phyloP scores from a whole-genome alignment of 192 early-diverging fungal genomes.

The Backusella australiensis region DNA sequence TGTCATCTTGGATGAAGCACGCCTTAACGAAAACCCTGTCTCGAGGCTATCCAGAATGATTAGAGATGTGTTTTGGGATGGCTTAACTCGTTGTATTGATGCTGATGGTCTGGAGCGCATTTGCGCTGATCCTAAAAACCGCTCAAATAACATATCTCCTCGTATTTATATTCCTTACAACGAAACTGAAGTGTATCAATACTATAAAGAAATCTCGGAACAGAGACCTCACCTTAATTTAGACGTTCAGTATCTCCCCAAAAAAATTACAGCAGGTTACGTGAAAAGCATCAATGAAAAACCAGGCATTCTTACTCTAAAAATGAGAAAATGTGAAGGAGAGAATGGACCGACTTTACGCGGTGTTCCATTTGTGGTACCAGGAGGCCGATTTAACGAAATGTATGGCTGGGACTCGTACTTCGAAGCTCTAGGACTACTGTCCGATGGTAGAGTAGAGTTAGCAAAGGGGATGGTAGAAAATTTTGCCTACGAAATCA shows the following conservation, averaged over 20 bases:
- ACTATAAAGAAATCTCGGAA: constrained; percentile 72
- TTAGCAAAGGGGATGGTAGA: constrained; percentile 95
- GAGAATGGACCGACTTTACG: constrained; percentile 50
- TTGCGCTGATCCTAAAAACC: constrained; percentile 90
- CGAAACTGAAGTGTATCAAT: constrained; percentile 73
- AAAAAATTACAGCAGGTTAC: constrained; percentile 84
- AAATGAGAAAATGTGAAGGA: constrained; percentile 49
- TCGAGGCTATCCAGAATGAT: constrained; percentile 89
- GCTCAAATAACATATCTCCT: constrained; percentile 67
- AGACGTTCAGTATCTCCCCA: constrained; percentile 78
- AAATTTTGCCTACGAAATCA: constrained; percentile 96
- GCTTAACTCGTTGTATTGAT: constrained; percentile 85
- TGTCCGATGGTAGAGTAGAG: constrained; percentile 82
- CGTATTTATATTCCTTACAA: constrained; percentile 91
- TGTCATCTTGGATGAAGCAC: constrained; percentile 86
- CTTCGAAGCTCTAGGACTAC: constrained; percentile 88
- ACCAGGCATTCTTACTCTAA: constrained; percentile 90
- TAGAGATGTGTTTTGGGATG: constrained; percentile 94
- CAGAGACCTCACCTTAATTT: constrained; percentile 69
- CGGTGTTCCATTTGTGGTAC: constrained; percentile 95
- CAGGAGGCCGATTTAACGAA: constrained; percentile 98
- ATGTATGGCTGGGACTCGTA: constrained; percentile 99
- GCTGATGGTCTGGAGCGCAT: constrained; percentile 85
- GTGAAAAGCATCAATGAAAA: constrained; percentile 87
- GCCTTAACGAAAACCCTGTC: constrained; percentile 93